Evolutionary conservation across 208 protist genomes (phyloP).

Genomic region (Leptomonas seymouri): DNA sequence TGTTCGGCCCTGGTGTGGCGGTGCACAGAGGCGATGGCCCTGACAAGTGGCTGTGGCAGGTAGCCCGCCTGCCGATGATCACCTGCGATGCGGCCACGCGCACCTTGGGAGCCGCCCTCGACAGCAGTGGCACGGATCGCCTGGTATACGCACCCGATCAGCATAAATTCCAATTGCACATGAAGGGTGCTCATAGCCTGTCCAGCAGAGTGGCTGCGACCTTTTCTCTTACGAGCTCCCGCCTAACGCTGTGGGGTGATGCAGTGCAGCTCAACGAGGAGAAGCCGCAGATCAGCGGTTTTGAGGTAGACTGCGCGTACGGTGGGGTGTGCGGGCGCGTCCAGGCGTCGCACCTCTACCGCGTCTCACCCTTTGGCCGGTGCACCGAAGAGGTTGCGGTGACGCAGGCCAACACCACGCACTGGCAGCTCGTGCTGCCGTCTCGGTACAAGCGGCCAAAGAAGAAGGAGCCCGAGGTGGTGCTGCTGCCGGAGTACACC

Average conservation of each 20-base stretch:
- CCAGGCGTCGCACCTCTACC: conserved; percentile 32
- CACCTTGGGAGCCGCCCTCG: conserved; percentile 11
- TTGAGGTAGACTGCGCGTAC: conserved; percentile 76
- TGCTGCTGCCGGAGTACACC: conserved; percentile 26
- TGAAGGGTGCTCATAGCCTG: conserved; percentile 28
- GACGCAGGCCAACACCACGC: conserved; percentile 13
- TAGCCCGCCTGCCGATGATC: conserved; percentile 28
- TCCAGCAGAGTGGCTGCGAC: conserved; percentile 13
- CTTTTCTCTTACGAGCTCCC: background rate
- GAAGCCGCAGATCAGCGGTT: too few relatives aligned
- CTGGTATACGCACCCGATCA: conserved; percentile 20
- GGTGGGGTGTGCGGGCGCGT: conserved; percentile 53
- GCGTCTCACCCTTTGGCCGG: conserved; percentile 77
- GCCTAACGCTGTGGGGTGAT: conserved; percentile 7
- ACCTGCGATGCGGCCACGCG: conserved; percentile 1
- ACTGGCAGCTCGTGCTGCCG: conserved; percentile 33
- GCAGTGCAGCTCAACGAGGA: conserved; percentile 13
- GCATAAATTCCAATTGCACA: conserved; percentile 16
- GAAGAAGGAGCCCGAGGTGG: conserved; percentile 36
- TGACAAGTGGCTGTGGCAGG: conserved; percentile 24
- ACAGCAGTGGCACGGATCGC: conserved; percentile 1
- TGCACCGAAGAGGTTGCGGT: conserved; percentile 48
- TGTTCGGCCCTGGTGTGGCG: conserved; percentile 16
- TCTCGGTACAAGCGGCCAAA: conserved; percentile 26
- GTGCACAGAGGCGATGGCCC: conserved; percentile 2